These are phyloP conservation scores for Paecilomyces fulvus DNA, from an alignment of 2,329 filamentous ascomycete species.

Conservation along the genomic window DNA sequence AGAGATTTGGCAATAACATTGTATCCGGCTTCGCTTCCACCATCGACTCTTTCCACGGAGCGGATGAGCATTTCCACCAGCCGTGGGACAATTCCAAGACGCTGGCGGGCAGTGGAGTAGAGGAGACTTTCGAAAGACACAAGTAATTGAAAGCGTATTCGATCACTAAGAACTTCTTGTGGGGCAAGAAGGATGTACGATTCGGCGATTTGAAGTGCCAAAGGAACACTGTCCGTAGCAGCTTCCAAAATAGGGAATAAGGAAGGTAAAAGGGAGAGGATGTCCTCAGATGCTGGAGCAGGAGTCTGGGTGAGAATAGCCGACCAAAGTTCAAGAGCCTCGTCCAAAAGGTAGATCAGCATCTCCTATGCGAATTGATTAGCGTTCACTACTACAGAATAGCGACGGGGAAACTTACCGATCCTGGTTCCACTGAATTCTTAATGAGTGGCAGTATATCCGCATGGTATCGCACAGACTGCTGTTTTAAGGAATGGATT, in stretches of 20 bases:
- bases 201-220: slow-evolving; percentile 57
- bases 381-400: slow-evolving; percentile 2
- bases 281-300: slow-evolving; percentile 49
- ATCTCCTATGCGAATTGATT: slow-evolving; percentile 38
- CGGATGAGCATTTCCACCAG: slow-evolving; percentile 58
- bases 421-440: slow-evolving; percentile 68
- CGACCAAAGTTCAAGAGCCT: slow-evolving; percentile 83
- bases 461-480: slow-evolving; percentile 68
- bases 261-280: slow-evolving; percentile 56
- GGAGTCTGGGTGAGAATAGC: slow-evolving; percentile 61
- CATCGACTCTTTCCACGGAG: slow-evolving; percentile 54
- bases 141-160: slow-evolving; percentile 28
- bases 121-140: slow-evolving; percentile 33
- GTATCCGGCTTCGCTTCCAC: slow-evolving; percentile 47
- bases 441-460: slow-evolving; percentile 75
- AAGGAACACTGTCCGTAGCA: slow-evolving; percentile 54
- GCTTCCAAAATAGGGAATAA: slow-evolving; percentile 60
- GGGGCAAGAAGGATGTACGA: slow-evolving; percentile 61
- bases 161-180: slow-evolving; percentile 34
- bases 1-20: slow-evolving; percentile 58
- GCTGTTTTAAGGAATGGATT: slow-evolving; percentile 73
- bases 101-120: slow-evolving; percentile 28
- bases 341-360: slow-evolving; percentile 78
- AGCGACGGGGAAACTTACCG: slow-evolving; percentile 38
- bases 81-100: slow-evolving; percentile 33